Percentiles rank a stretch among this genome's conserved stretches.
phyloP scores from a whole-genome alignment of 768 basidiomycete species.

The Pulveroboletus ravenelii region DNA sequence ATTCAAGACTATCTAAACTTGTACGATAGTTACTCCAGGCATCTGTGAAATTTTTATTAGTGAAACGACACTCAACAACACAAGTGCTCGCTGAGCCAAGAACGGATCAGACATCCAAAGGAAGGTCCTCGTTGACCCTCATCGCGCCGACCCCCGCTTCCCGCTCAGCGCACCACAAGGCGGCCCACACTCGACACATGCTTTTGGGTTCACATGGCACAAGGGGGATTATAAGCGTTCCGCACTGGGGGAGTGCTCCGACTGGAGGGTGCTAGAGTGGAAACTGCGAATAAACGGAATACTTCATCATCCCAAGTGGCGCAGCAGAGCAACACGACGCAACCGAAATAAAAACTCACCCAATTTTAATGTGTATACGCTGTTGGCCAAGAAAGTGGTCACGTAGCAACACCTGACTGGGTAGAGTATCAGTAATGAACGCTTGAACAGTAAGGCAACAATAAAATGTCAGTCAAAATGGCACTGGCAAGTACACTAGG shows the following conservation, averaged over 20 bases:
- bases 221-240: constrained; percentile 72
- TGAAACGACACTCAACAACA: background rate
- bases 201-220: constrained; percentile 65
- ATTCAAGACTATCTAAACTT: background rate
- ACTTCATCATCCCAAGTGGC: constrained; percentile 47
- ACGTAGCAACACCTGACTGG: background rate
- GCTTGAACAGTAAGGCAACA: background rate
- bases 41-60: constrained; percentile 13
- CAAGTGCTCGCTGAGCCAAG: constrained; percentile 22
- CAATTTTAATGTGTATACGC: background rate
- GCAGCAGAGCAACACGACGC: constrained; percentile 13
- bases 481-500: constrained; percentile 86
- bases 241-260: constrained; percentile 69
- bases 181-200: constrained; percentile 60
- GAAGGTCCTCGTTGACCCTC: constrained; percentile 69
- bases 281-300: constrained; percentile 82
- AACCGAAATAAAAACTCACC: constrained; percentile 22
- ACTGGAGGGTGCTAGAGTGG: constrained; percentile 66
- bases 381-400: background rate
- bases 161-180: constrained; percentile 64
- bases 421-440: constrained; percentile 13
- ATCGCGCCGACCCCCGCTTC: constrained; percentile 69
- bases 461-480: constrained; percentile 65
- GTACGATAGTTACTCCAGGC: background rate
- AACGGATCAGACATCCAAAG: constrained; percentile 82